Evolutionary conservation across 1,139 yeast genomes (phyloP).

Genomic region (Pichiaceae sp.): DNA sequence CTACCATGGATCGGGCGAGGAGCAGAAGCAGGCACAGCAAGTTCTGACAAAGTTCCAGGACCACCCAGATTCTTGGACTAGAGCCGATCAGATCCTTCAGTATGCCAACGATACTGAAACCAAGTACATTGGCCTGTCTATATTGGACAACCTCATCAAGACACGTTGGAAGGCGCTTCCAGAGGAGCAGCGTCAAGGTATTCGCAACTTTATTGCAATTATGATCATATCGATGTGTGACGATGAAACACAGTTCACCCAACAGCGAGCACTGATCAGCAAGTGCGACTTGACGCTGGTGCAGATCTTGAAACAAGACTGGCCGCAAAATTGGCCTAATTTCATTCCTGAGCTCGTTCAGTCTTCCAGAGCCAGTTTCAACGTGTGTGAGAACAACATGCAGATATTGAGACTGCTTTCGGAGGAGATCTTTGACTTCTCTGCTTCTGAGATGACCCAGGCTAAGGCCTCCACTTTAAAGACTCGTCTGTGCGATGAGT

Average conservation of each 20-base stretch:
- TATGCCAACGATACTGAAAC: constrained; percentile 74
- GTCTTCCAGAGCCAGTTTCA: constrained; percentile 77
- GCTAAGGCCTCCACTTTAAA: constrained; percentile 83
- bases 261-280: constrained; percentile 77
- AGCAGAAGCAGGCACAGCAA: constrained; percentile 76
- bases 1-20: constrained; percentile 73
- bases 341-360: constrained; percentile 89
- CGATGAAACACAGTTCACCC: constrained; percentile 65
- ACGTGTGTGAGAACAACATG: constrained; percentile 97
- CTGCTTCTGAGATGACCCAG: constrained; percentile 93
- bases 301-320: constrained; percentile 90
- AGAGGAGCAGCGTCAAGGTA: constrained; percentile 76
- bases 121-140: constrained; percentile 84
- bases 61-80: constrained; percentile 92
- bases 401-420: constrained; percentile 77
- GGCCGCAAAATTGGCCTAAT: constrained; percentile 99
- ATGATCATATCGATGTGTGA: constrained; percentile 92
- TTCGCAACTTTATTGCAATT: constrained; percentile 84
- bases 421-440: constrained; percentile 93
- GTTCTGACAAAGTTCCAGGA: constrained; percentile 86
- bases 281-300: constrained; percentile 92
- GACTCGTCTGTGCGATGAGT: constrained; percentile 79
- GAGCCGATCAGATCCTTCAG: constrained; percentile 84
- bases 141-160: constrained; percentile 81
- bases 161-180: constrained; percentile 94